A percentile compares a stretch with the other conserved stretches of the same genome.
Conservation (phyloP, 1,284 basidiomycete species). For the Trametes sp. region DNA sequence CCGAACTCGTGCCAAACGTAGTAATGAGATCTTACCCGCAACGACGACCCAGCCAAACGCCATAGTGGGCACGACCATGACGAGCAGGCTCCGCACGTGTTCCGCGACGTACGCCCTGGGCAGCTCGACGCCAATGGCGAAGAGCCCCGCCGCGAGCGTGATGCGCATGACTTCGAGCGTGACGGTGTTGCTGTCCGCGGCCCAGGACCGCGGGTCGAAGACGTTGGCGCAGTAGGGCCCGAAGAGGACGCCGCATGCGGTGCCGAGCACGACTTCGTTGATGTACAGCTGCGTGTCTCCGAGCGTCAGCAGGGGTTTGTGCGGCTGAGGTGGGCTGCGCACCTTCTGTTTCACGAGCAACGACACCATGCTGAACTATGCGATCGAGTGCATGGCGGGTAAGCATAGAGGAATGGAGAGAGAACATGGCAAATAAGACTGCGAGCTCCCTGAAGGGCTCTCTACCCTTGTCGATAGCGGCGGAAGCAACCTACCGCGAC, state of each 20-base stretch:
- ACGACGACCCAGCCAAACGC: constrained; percentile 78
- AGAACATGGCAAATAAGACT: not conserved
- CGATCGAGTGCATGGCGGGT: too few species aligned
- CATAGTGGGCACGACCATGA: constrained; percentile 82
- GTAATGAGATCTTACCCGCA: too few species aligned
- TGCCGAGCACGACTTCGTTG: constrained; percentile 93
- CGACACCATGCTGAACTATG: constrained; percentile 82
- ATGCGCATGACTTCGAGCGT: constrained; percentile 83
- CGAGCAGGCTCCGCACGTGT: constrained; percentile 63
- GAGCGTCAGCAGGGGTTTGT: not conserved
- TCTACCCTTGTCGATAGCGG: too few species aligned
- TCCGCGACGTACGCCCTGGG: constrained; percentile 72
- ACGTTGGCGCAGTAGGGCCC: constrained; percentile 80
- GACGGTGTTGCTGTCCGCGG: constrained; percentile 58
- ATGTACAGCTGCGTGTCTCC: constrained; percentile 68
- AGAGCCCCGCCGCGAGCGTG: constrained; percentile 73
- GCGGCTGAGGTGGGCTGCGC: constrained; percentile 11
- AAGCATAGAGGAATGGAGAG: constrained; percentile 9
- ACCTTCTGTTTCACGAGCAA: constrained; percentile 85
- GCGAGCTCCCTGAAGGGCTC: too few species aligned
- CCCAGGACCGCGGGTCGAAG: constrained; percentile 87
- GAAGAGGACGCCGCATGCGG: constrained; percentile 75
- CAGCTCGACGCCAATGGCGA: constrained; percentile 78
- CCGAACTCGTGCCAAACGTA: constrained; percentile 34
- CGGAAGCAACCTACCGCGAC: constrained; percentile 66